phyloP scores from a whole-genome alignment of 805 yeast genomes.

The Wickerhamomyces hampshirensis region DNA sequence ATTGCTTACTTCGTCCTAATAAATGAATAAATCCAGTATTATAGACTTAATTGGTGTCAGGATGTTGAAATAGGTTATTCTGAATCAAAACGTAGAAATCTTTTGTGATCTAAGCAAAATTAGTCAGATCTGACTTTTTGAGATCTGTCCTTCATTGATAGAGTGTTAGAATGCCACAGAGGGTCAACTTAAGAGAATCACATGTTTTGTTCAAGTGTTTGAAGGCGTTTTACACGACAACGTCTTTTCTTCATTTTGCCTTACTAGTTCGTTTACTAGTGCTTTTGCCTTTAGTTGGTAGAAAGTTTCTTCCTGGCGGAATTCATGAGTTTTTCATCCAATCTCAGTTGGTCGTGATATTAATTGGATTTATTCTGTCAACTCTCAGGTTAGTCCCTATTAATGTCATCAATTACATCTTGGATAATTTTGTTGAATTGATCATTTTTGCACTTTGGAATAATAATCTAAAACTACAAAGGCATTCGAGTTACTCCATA shows the following conservation, averaged over 20 bases:
- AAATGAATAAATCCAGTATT: too few relatives aligned
- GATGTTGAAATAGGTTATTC: too few relatives aligned
- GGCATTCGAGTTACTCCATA: slow-evolving; percentile 13
- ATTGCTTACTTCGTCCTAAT: too few relatives aligned
- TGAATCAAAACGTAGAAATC: too few relatives aligned
- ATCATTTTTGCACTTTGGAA: background rate
- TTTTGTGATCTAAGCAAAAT: too few relatives aligned
- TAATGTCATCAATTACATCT: slow-evolving; percentile 3
- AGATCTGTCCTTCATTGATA: too few relatives aligned
- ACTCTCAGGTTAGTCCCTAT: slow-evolving; percentile 9
- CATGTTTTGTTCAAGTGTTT: slow-evolving; percentile 5
- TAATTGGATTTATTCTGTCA: slow-evolving; percentile 8
- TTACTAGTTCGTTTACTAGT: slow-evolving; percentile 41
- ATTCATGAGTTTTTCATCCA: slow-evolving; percentile 54
- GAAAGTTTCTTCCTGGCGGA: slow-evolving; percentile 63
- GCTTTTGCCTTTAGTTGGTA: slow-evolving; percentile 60
- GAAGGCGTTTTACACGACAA: slow-evolving; percentile 6
- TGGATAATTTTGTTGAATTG: slow-evolving; percentile 4
- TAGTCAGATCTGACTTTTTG: too few relatives aligned
- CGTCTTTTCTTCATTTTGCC: slow-evolving; percentile 21
- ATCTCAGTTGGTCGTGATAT: background rate
- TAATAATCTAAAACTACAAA: slow-evolving; percentile 7
- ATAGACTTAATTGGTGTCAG: too few relatives aligned
- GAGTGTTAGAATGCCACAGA: slow-evolving; percentile 27
- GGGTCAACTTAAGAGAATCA: slow-evolving; percentile 15